Evolutionary conservation across 192 early-diverging fungal genomes (phyloP), one percentile per base, ranked within the genome.

Genomic region (Jimgerdemannia flammicorona): DNA sequence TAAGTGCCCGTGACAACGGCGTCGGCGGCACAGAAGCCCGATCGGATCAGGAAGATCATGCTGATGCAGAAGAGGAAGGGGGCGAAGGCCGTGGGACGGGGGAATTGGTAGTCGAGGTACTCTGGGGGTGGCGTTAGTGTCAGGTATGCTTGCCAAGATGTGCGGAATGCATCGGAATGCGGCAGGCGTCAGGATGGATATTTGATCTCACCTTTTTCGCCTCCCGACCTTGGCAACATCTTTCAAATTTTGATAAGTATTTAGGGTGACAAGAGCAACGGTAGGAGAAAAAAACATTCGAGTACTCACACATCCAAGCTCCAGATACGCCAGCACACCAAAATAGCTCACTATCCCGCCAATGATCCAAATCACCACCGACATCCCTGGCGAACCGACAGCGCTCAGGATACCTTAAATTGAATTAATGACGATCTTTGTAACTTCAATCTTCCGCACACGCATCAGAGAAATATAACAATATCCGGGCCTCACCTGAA

Each of bases 311-410:
- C 79, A 79, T 17, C 75, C 59, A 11, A 82, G 43, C 40, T 81
- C 83, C 4, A 79, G 43, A 65, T 77, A 71, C 7, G 83, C 83
- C 29, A 84, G 70, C 4, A 81, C 43, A 4, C 72, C 72, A 20
- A 40, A 73, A 41, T 67, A 64, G 54, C 64, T 73, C 9, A 43
- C 63, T 1, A 73, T 9, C 3, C 49, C 49, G 49, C 49, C 49
- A 11, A 91, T 72, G n/a, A 89, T 81, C 94, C 94, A 95, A 17
- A 95, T 82, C 54, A 95, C 76, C 8, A 95, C 78, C 10, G 93
- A 88, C 75, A 89, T 90, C 3, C 90, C 89, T 9, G 90, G 87
- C 14, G 49, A 59, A 0, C 0, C 49, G 49, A 59, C 14, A 59
- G 49, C 14, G 0, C 8, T 59, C 8, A 59, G 49, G 6, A 59